Evolutionary conservation across 768 basidiomycete species (phyloP), one percentile per base, ranked within the genome.

Genomic region (Tephrocybe sp.): DNA sequence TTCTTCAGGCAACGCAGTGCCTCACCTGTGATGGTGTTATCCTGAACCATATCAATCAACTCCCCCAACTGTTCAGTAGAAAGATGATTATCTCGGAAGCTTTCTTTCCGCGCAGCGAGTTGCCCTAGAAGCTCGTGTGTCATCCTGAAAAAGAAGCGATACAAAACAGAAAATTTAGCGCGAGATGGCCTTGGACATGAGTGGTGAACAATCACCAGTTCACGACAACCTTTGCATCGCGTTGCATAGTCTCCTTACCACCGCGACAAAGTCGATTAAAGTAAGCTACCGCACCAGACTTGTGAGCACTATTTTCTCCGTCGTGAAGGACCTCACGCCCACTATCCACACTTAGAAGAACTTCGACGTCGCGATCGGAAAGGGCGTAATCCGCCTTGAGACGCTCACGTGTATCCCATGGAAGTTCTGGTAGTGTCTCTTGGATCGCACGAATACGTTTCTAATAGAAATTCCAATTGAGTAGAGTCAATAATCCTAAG

Each of bases 51-150:
- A 55, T 89, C 86, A 31, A 98, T 76, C 31, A 99, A 66, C 48
- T 85, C 79, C 5, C 89, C 86, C 67, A 99, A 71, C 58, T 89
- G 84, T 9, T 62, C 66, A 0, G 75, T 68, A 5, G 84, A 74
- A 9, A 97, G 59, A 0, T 83, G 74, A 46, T 86, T 86, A 7
- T 82, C 72, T 30, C 64, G 82, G 28, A 81, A 77, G 16, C 75
- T 73, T 38, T 78, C 72, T 34, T 80, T 77, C 25, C 75, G 69
- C 2, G 76, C 74, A 1, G 85, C 71, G 2, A 98, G 75, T 55
- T 88, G 86, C 0, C 92, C 92, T 2, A 95, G 70, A 0, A 97
- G 75, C 52, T 95, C 91, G 51, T 98, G 90, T 3, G 84, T 83
- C 69, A 98, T 80, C 93, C 94, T 96, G 60, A 11, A 43, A 54